A percentile compares a stretch with the other conserved stretches of the same genome.
Evolutionary conservation across 345 rosid species (phyloP).

Genomic region (Salix udensis): DNA sequence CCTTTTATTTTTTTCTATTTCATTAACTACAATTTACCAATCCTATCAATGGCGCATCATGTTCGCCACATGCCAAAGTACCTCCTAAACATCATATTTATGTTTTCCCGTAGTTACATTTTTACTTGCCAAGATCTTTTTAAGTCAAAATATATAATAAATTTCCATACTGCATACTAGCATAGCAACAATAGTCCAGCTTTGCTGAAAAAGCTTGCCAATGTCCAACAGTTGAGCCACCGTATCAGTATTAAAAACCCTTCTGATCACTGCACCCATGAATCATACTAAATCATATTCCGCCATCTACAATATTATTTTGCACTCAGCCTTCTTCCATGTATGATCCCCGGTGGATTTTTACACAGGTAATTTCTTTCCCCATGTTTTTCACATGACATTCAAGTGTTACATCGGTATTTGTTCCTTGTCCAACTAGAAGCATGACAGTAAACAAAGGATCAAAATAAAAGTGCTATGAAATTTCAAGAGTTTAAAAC

Average conservation of each 20-base stretch:
- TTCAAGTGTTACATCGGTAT: not conserved
- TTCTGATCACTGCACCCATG: not conserved
- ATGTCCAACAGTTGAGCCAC: not conserved
- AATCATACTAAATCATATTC: not conserved
- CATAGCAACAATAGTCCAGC: not conserved
- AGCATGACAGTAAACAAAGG: not conserved
- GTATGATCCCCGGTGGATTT: not conserved
- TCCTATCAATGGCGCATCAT: not conserved
- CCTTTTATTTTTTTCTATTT: not conserved
- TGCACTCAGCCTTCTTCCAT: not conserved
- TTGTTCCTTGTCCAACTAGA: not conserved
- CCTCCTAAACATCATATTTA: not conserved
- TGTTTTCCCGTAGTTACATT: not conserved
- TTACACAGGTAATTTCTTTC: not conserved
- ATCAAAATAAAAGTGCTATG: not conserved
- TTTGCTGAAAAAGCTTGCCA: not conserved
- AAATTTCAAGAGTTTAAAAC: not conserved
- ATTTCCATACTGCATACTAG: not conserved
- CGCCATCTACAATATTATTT: not conserved
- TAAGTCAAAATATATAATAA: not conserved
- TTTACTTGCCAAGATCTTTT: not conserved
- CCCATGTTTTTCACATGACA: not conserved
- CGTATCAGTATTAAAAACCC: not conserved
- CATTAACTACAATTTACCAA: not conserved
- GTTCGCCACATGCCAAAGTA: not conserved